phyloP scores from a whole-genome alignment of 768 basidiomycete species.

The Boletus tomentosulus region DNA sequence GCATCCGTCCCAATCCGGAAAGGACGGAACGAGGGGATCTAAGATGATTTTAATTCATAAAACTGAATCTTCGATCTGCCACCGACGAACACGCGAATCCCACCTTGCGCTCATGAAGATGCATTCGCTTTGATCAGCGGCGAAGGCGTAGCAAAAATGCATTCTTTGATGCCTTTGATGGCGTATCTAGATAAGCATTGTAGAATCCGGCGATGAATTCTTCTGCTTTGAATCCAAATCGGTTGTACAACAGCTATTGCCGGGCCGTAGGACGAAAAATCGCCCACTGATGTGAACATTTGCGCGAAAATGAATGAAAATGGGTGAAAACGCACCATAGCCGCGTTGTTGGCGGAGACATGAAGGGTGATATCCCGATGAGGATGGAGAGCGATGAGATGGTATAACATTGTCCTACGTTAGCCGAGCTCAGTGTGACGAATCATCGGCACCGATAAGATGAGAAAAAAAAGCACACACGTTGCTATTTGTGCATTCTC shows the following conservation, averaged over 20 bases:
- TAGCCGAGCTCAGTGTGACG: background rate
- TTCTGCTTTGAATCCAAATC: conserved; percentile 85
- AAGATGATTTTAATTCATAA: background rate
- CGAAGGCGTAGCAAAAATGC: conserved; percentile 75
- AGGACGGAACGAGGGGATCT: background rate
- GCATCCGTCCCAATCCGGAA: background rate
- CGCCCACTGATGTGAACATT: background rate
- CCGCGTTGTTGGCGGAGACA: conserved; percentile 76
- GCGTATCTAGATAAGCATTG: conserved; percentile 66
- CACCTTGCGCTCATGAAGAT: background rate
- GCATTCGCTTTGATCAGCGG: conserved; percentile 31
- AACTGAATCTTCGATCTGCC: background rate
- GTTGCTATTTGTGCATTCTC: conserved; percentile 76
- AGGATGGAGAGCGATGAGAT: conserved; percentile 67
- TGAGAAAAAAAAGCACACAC: conserved; percentile 34
- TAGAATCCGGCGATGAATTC: conserved; percentile 82
- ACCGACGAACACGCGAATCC: background rate
- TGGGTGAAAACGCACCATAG: conserved; percentile 49
- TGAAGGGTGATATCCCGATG: conserved; percentile 77
- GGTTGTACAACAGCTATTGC: conserved; percentile 70
- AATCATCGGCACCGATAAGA: background rate
- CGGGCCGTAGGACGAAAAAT: background rate
- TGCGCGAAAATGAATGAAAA: background rate
- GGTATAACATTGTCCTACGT: conserved; percentile 69
- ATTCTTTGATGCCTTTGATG: conserved; percentile 73